Evolutionary conservation across 305 asterid genomes (phyloP).

Genomic region (Euphrasia arctica): DNA sequence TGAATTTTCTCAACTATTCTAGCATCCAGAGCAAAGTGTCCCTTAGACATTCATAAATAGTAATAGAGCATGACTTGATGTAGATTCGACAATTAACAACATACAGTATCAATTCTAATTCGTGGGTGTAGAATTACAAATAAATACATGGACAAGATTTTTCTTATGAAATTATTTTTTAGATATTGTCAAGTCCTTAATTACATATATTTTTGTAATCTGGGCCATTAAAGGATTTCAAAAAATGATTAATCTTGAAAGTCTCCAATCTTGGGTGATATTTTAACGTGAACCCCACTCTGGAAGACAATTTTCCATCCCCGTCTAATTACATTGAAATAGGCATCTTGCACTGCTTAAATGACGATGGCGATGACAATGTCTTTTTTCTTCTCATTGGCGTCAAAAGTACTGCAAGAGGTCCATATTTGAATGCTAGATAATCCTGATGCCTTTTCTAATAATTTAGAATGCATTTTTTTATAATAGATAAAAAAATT

Average conservation of each 20-base stretch:
- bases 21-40: too few relatives aligned
- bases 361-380: too few relatives aligned
- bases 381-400: too few relatives aligned
- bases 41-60: background rate
- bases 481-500: too few relatives aligned
- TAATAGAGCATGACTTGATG: background rate
- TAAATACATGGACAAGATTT: background rate
- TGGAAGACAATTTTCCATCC: too few relatives aligned
- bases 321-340: too few relatives aligned
- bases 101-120: background rate
- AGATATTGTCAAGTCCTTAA: background rate
- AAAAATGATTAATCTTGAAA: constrained; percentile 1
- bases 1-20: background rate
- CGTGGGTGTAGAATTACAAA: background rate
- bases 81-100: background rate
- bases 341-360: too few relatives aligned
- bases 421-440: too few relatives aligned
- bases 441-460: too few relatives aligned
- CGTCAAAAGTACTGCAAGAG: too few relatives aligned
- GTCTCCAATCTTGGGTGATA: background rate
- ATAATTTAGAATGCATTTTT: too few relatives aligned
- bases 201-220: background rate
- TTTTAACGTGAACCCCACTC: background rate
- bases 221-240: background rate
- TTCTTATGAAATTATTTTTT: background rate